A percentile compares a stretch with the other conserved stretches of the same genome.
These are phyloP conservation scores for Chenopodium formosanum DNA, from an alignment of 148 eudicot genomes.

Conservation along the genomic window DNA sequence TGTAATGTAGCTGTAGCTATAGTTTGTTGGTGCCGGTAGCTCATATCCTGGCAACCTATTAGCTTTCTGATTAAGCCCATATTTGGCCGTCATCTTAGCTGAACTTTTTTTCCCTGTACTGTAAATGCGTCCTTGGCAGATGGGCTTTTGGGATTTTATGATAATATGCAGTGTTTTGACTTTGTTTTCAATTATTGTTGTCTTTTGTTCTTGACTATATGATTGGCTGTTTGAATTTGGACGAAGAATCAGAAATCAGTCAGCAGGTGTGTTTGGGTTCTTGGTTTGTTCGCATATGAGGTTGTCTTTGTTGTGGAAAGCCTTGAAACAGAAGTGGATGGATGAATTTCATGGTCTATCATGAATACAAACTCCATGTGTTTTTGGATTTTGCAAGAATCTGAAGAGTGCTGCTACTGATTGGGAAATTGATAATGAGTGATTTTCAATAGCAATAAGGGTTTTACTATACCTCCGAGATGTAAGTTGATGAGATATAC, in stretches of 20 bases:
- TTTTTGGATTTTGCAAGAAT: no score
- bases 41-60: not conserved
- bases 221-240: no score
- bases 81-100: slow-evolving; percentile 6
- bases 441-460: no score
- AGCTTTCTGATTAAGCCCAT: slow-evolving; percentile 16
- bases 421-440: no score
- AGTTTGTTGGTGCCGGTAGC: slow-evolving; percentile 4
- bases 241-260: no score
- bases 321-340: not conserved
- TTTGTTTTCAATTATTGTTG: not conserved
- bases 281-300: no score
- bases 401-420: no score
- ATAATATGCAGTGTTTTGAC: not conserved
- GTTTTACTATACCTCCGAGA: no score
- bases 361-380: no score
- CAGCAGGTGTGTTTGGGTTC: not conserved
- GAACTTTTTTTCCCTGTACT: slow-evolving; percentile 2
- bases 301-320: not conserved
- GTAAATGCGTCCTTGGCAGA: not conserved
- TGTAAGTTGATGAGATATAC: no score
- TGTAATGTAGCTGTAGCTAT: slow-evolving; percentile 25
- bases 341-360: not conserved
- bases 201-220: no score
- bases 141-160: not conserved